A percentile compares a stretch with the other conserved stretches of the same genome.
phyloP scores from a whole-genome alignment of 1,139 yeast genomes.

The Debaryomyces sp. region DNA sequence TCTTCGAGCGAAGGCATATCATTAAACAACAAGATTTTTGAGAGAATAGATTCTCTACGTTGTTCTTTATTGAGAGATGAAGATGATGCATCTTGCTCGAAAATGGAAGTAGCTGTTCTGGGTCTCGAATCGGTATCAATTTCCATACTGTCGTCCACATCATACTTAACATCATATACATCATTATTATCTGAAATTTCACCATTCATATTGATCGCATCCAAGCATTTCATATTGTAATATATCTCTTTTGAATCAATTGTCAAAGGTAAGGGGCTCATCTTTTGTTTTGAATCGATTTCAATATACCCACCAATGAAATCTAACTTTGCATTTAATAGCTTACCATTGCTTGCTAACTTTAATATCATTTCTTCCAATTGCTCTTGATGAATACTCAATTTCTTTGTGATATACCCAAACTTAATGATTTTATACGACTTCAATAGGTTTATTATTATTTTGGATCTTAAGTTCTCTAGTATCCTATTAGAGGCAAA shows the following conservation, averaged over 20 bases:
- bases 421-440: conserved; percentile 34
- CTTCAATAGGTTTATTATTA: conserved; percentile 30
- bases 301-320: conserved; percentile 34
- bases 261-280: conserved; percentile 16
- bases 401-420: conserved; percentile 24
- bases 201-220: conserved; percentile 15
- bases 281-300: conserved; percentile 13
- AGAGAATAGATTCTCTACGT: conserved; percentile 5
- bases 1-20: conserved; percentile 21
- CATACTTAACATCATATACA: neutral
- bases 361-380: conserved; percentile 41
- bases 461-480: conserved; percentile 33
- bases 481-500: conserved; percentile 30
- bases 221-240: conserved; percentile 29
- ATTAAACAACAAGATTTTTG: conserved; percentile 21
- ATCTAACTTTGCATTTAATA: conserved; percentile 49
- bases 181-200: neutral
- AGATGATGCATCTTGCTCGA: conserved; percentile 7
- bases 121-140: conserved; percentile 15
- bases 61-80: neutral
- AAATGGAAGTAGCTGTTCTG: conserved; percentile 6
- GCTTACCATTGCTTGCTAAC: conserved; percentile 48
- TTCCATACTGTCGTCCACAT: conserved; percentile 15
- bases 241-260: conserved; percentile 26
- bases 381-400: conserved; percentile 27